phyloP scores from a whole-genome alignment of 208 protist genomes.

The Leishmania arabica region DNA sequence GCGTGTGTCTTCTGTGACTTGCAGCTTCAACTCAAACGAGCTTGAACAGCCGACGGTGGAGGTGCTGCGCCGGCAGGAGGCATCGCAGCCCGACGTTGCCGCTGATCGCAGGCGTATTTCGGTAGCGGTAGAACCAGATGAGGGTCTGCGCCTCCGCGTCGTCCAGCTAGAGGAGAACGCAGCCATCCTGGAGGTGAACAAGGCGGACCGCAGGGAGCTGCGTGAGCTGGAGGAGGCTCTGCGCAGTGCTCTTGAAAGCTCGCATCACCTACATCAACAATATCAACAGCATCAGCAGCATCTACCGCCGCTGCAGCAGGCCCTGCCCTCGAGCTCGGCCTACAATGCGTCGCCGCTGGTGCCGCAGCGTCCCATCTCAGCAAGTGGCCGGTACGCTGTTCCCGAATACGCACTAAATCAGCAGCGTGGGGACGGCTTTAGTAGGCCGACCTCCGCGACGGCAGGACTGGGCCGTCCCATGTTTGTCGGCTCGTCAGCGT shows the following conservation, averaged over 20 bases:
- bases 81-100: constrained; percentile 15
- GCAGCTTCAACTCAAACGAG: constrained; percentile 2
- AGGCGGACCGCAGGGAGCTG: constrained; percentile 79
- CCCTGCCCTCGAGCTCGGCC: background rate
- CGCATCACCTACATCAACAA: background rate
- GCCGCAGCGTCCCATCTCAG: constrained; percentile 34
- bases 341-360: constrained; percentile 15
- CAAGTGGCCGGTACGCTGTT: constrained; percentile 5
- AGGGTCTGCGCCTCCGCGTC: constrained; percentile 66
- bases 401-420: constrained; percentile 11
- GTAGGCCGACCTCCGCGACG: constrained; percentile 1
- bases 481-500: constrained; percentile 54
- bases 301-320: background rate
- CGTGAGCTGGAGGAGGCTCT: constrained; percentile 55
- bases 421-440: constrained; percentile 2
- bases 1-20: background rate
- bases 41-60: constrained; percentile 53
- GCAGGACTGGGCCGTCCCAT: constrained; percentile 48
- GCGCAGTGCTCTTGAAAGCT: constrained; percentile 25
- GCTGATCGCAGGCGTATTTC: constrained; percentile 30
- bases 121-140: constrained; percentile 45
- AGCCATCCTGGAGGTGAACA: constrained; percentile 73
- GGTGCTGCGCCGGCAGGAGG: constrained; percentile 36
- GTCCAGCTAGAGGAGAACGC: constrained; percentile 73
- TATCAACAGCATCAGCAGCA: constrained; percentile 9